Percentiles rank a stretch among this genome's conserved stretches.
Evolutionary conservation across 2,329 filamentous ascomycete species (phyloP).

Genomic region (Aspergillus glaucus): DNA sequence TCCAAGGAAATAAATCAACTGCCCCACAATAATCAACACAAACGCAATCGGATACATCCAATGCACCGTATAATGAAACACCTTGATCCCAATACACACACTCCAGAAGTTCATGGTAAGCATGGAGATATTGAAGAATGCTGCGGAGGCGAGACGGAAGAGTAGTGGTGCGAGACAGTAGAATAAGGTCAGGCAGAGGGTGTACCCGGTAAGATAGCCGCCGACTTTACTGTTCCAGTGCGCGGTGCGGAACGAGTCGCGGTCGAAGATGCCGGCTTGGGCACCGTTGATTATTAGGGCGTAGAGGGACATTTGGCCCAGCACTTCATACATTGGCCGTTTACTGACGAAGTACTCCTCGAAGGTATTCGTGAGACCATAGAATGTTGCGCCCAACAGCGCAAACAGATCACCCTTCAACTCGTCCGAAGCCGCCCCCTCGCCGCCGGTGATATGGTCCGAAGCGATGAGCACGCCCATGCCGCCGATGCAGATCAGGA

Average conservation of each 20-base stretch:
- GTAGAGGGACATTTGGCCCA: slow-evolving; percentile 84
- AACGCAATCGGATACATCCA: slow-evolving; percentile 96
- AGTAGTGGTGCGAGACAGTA: slow-evolving; percentile 83
- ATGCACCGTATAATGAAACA: slow-evolving; percentile 75
- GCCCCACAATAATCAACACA: slow-evolving; percentile 79
- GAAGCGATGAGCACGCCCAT: slow-evolving; percentile 81
- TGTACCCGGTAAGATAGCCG: slow-evolving; percentile 87
- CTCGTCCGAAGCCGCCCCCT: slow-evolving; percentile 65
- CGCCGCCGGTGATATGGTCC: slow-evolving; percentile 72
- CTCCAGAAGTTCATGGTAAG: slow-evolving; percentile 97
- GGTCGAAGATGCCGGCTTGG: slow-evolving; percentile 88
- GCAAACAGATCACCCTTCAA: slow-evolving; percentile 92
- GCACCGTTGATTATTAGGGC: slow-evolving; percentile 86
- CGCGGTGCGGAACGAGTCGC: slow-evolving; percentile 59
- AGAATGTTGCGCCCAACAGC: slow-evolving; percentile 79
- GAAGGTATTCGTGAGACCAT: slow-evolving; percentile 83
- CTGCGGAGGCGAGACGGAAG: slow-evolving; percentile 81
- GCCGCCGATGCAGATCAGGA: slow-evolving; percentile 83
- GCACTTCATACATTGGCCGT: slow-evolving; percentile 82
- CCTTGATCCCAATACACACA: slow-evolving; percentile 80
- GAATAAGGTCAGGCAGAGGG: slow-evolving; percentile 73
- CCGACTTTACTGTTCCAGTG: slow-evolving; percentile 62
- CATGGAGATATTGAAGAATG: slow-evolving; percentile 94
- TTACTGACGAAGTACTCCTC: slow-evolving; percentile 92
- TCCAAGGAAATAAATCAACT: slow-evolving; percentile 80